These are phyloP conservation scores for Lachancea kluyveri DNA, from an alignment of 805 yeast species.

Conservation along the genomic window DNA sequence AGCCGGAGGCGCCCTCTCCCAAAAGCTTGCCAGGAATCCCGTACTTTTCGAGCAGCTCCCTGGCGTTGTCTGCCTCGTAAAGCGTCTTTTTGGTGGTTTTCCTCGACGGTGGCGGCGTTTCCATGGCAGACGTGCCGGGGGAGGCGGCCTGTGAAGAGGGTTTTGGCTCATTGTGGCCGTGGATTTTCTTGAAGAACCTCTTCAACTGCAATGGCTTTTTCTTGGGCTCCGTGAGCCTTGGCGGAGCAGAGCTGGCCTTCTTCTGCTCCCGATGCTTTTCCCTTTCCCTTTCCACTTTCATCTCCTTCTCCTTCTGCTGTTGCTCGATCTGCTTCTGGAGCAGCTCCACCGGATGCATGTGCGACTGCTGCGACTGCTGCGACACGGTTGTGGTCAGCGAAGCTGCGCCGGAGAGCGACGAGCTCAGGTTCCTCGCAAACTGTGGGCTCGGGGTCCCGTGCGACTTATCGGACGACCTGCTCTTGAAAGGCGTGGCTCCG, in stretches of 20 bases:
- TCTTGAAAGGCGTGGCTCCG: not conserved
- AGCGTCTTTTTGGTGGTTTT: constrained; percentile 25
- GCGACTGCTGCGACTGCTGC: constrained; percentile 9
- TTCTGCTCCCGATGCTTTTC: constrained; percentile 20
- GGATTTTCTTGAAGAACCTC: constrained; percentile 46
- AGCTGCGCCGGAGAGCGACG: too few relatives aligned
- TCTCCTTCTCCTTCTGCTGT: constrained; percentile 19
- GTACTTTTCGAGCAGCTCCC: constrained; percentile 51
- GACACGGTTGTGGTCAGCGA: too few relatives aligned
- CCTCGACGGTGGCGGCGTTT: too few relatives aligned
- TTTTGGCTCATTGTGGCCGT: constrained; percentile 12
- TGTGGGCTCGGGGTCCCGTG: too few relatives aligned
- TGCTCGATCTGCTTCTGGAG: constrained; percentile 24
- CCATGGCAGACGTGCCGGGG: constrained; percentile 6
- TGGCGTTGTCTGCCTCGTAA: constrained; percentile 35
- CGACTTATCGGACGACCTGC: not conserved
- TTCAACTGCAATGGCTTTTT: constrained; percentile 32
- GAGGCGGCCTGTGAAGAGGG: constrained; percentile 1
- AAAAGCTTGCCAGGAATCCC: constrained; percentile 67
- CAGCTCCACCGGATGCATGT: constrained; percentile 26
- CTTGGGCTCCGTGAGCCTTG: constrained; percentile 4
- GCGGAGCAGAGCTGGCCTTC: constrained; percentile 7
- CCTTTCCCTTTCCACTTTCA: constrained; percentile 17
- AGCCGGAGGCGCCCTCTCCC: constrained; percentile 95
- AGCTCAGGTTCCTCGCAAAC: too few relatives aligned